phyloP scores from a whole-genome alignment of 2,329 filamentous ascomycete genomes.

The Daldinia sp. region DNA sequence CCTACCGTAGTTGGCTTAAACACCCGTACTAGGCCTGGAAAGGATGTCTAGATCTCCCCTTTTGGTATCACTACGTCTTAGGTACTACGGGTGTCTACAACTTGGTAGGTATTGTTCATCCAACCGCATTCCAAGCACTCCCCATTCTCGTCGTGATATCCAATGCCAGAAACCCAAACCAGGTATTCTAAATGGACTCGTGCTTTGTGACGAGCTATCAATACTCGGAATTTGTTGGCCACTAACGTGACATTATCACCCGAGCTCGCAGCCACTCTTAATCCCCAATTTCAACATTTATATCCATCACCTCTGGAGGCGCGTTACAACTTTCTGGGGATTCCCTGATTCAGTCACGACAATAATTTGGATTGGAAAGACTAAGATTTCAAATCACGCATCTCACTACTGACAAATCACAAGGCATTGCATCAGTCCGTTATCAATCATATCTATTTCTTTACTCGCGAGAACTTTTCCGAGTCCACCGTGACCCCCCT shows the following conservation, averaged over 20 bases:
- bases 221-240: not conserved
- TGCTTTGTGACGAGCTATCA: not conserved
- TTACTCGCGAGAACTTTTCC: slow-evolving; percentile 45
- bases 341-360: not conserved
- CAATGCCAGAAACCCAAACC: not conserved
- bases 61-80: not conserved
- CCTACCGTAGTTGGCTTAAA: not conserved
- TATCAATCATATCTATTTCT: slow-evolving; percentile 44
- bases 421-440: slow-evolving; percentile 25
- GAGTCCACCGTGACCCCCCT: slow-evolving; percentile 42
- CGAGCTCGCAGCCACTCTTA: not conserved
- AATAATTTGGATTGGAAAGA: not conserved
- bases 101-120: not conserved
- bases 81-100: not conserved
- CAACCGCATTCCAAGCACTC: not conserved
- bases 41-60: not conserved
- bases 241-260: not conserved
- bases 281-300: not conserved
- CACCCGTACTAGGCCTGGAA: not conserved
- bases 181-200: not conserved
- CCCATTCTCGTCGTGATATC: not conserved
- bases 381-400: not conserved
- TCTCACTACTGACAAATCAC: not conserved
- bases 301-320: not conserved
- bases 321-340: not conserved